Percentiles rank a stretch among this genome's conserved stretches.
These are phyloP conservation scores for Trypanosoma conorhini DNA, from an alignment of 208 protist genomes.

Conservation along the genomic window DNA sequence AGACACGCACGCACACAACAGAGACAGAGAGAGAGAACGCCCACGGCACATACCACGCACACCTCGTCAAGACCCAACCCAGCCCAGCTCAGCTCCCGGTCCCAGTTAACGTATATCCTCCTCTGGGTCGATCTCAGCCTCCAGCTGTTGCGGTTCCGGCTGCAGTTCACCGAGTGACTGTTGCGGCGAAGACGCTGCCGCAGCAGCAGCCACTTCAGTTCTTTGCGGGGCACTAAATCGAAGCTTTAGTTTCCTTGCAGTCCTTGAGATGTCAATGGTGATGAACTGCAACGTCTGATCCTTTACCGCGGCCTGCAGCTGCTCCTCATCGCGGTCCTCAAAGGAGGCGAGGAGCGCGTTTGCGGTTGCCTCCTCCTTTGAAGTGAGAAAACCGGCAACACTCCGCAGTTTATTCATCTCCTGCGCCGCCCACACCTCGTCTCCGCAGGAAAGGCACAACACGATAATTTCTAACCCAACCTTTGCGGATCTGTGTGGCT, in stretches of 20 bases:
- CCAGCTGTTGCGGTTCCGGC: constrained; percentile 13
- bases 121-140: constrained; percentile 27
- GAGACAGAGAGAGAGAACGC: constrained; percentile 9
- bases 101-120: constrained; percentile 17
- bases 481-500: constrained; percentile 75
- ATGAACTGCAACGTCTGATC: constrained; percentile 67
- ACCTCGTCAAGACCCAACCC: too few species aligned
- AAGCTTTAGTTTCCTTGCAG: constrained; percentile 67
- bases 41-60: neutral
- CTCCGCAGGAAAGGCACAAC: constrained; percentile 35
- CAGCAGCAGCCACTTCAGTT: neutral
- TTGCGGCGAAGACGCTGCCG: too few species aligned
- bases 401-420: constrained; percentile 51
- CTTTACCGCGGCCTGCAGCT: constrained; percentile 53
- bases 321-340: constrained; percentile 64
- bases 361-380: constrained; percentile 52
- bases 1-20: too few species aligned
- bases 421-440: constrained; percentile 62
- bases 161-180: constrained; percentile 1
- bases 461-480: constrained; percentile 72
- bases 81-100: neutral
- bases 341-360: constrained; percentile 48
- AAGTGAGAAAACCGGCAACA: constrained; percentile 63
- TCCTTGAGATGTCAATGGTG: constrained; percentile 51
- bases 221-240: constrained; percentile 13